phyloP scores from a whole-genome alignment of 306 rosid species.

The Echinosophora koreensis region DNA sequence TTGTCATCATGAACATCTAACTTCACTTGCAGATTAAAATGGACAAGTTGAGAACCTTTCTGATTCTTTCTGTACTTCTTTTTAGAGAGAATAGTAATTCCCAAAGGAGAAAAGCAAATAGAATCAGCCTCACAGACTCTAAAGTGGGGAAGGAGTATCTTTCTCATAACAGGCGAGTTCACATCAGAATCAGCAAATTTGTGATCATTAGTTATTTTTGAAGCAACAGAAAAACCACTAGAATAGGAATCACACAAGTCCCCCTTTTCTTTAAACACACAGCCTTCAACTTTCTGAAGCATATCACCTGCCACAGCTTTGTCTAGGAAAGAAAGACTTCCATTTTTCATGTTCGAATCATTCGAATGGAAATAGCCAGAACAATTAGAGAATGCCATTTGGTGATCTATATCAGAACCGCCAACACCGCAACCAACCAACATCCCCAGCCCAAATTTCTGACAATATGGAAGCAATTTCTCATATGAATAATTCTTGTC shows the following conservation, averaged over 20 bases:
- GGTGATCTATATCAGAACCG: constrained; percentile 76
- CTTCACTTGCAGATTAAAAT: constrained; percentile 67
- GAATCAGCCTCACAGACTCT: constrained; percentile 67
- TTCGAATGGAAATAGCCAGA: constrained; percentile 42
- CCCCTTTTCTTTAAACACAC: constrained; percentile 50
- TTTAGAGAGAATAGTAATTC: constrained; percentile 76
- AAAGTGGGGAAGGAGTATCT: constrained; percentile 68
- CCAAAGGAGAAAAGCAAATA: constrained; percentile 80
- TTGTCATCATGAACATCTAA: constrained; percentile 69
- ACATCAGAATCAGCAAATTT: constrained; percentile 53
- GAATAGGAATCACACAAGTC: constrained; percentile 51
- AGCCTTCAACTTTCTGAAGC: constrained; percentile 49
- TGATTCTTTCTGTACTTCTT: constrained; percentile 51
- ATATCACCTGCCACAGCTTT: constrained; percentile 47
- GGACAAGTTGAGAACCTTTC: constrained; percentile 67
- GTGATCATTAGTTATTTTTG: constrained; percentile 50
- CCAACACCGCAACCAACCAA: constrained; percentile 86
- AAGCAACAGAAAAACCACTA: constrained; percentile 66
- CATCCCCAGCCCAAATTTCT: constrained; percentile 65
- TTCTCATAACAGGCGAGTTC: constrained; percentile 65
- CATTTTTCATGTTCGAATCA: constrained; percentile 45
- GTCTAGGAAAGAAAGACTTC: constrained; percentile 48
- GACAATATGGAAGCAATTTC: constrained; percentile 69
- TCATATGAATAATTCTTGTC: constrained; percentile 53
- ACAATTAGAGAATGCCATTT: constrained; percentile 55